Evolutionary conservation across 1,139 yeast genomes (phyloP).

Genomic region (Yamadazyma blattariae): DNA sequence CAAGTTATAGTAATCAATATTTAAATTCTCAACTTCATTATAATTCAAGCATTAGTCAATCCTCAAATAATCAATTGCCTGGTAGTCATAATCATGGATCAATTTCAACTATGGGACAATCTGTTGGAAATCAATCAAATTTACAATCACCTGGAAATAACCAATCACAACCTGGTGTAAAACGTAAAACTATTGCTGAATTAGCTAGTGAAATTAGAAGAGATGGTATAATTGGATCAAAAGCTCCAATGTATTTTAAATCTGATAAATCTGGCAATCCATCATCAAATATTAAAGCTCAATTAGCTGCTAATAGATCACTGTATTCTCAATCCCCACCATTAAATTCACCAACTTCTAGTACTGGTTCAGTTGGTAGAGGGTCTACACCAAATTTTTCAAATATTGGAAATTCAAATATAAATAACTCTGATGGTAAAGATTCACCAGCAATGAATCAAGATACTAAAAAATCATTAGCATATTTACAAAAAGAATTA

Average conservation of each 20-base stretch:
- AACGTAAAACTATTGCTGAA: slow-evolving; percentile 53
- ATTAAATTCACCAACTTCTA: too few relatives aligned
- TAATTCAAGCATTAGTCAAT: slow-evolving; percentile 1
- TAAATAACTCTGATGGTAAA: too few relatives aligned
- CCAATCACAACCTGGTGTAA: slow-evolving; percentile 17
- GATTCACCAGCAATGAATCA: slow-evolving; percentile 41
- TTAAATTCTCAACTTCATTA: not conserved
- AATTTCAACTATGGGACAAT: too few relatives aligned
- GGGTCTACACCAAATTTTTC: too few relatives aligned
- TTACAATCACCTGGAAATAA: slow-evolving; percentile 27
- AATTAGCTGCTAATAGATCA: slow-evolving; percentile 52
- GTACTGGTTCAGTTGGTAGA: too few relatives aligned
- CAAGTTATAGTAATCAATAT: slow-evolving; percentile 9
- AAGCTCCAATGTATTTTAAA: slow-evolving; percentile 36
- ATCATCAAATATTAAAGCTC: slow-evolving; percentile 44
- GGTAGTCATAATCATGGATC: too few relatives aligned
- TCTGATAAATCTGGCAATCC: slow-evolving; percentile 14
- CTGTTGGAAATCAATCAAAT: slow-evolving; percentile 27
- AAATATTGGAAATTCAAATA: not conserved
- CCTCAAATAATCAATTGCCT: not conserved
- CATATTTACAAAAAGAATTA: slow-evolving; percentile 70
- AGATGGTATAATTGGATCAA: slow-evolving; percentile 27
- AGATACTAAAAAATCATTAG: slow-evolving; percentile 61
- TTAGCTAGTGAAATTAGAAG: slow-evolving; percentile 53
- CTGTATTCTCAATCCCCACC: slow-evolving; percentile 18